Evolutionary conservation across 106 monocot genomes (phyloP), one percentile per base, ranked within the genome.

Genomic region (Dioscorea zingiberensis): DNA sequence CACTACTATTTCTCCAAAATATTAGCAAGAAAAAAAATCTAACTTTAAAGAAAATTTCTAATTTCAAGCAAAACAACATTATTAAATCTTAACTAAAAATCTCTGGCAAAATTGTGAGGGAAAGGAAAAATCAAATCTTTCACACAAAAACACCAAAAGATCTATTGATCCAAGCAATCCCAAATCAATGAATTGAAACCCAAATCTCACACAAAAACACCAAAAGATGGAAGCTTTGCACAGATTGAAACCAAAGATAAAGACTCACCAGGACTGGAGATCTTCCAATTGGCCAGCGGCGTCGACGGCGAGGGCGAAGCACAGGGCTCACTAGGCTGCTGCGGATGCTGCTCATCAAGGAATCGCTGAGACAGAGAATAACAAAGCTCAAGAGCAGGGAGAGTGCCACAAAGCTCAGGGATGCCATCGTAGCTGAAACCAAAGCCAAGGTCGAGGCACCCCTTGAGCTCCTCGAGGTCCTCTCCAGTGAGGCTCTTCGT

Each of bases 391-490:
- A 84, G 75, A 0, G 83, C 83, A n/a, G 83, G 83, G 22, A 84
- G 54, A 16, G 83, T 84, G 59, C 27, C 68, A 54, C 83, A 78
- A 24, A 84, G 83, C 71, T 76, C 83, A 8, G 83, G 83, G 25
- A 84, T 84, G 71, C 75, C 83, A 7, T 84, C 78, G 58, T 84
- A 84, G 58, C 64, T 84, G 60, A 84, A 84, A 0, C 83, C 83
- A 18, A 84, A 84, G 44, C 83, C 83, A 9, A 84, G 67, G 25
- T 84, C 83, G 44, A 84, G 60, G 64, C 83, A 84, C 10, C 83
- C 83, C 51, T 75, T 84, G 38, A 84, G 67, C 48, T 84, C 83
- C 26, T 84, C 75, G 16, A 84, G 67, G 46, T 84, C 83, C 62
- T 78, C 83, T 21, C 76, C 75, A 1, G 75, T 84, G 44, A 84